Conservation (phyloP, 2,329 filamentous ascomycete genomes). For the Colletotrichum liriopes region DNA sequence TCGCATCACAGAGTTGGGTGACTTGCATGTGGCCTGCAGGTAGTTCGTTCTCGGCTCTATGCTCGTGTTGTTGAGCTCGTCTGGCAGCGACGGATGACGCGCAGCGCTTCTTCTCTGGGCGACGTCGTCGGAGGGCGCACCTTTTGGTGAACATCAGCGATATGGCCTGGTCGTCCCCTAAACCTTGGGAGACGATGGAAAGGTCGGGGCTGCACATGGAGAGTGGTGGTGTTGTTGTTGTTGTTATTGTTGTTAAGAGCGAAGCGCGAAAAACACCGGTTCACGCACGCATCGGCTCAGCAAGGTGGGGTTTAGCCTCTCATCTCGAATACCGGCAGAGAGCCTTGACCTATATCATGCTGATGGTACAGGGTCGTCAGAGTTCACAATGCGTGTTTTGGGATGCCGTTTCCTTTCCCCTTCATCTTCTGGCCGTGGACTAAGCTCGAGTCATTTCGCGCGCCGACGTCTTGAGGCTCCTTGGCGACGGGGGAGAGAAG, state of each 20-base stretch:
- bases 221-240: slow-evolving; percentile 7
- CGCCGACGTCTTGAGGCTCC: slow-evolving; percentile 6
- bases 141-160: not conserved
- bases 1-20: not conserved
- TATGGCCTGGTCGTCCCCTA: not conserved
- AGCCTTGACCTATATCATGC: not conserved
- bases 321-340: slow-evolving; percentile 8
- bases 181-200: not conserved
- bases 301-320: not conserved
- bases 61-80: too few species aligned
- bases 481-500: not conserved
- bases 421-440: not conserved
- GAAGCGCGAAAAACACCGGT: slow-evolving; percentile 3
- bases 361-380: not conserved
- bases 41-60: not conserved
- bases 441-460: slow-evolving; percentile 5
- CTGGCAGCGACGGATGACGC: too few species aligned
- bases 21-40: not conserved
- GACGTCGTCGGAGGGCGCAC: not conserved
- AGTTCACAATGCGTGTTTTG: not conserved
- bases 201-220: not conserved
- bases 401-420: not conserved
- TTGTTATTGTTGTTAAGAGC: slow-evolving; percentile 1
- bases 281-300: slow-evolving; percentile 14
- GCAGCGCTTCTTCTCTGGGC: not conserved